phyloP scores from a whole-genome alignment of 106 monocot species.

The Dioscorea zingiberensis region DNA sequence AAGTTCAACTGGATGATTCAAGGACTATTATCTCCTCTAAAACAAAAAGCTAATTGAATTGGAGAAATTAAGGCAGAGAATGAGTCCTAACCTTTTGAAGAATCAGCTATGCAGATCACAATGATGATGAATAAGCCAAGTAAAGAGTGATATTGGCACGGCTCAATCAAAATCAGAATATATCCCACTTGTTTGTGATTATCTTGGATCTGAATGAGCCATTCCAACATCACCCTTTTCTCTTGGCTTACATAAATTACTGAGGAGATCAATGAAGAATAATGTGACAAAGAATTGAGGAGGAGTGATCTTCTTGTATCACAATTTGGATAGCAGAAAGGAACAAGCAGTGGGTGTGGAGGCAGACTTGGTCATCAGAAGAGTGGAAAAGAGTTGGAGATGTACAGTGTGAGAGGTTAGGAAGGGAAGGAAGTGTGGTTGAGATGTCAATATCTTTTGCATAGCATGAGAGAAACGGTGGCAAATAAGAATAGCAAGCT shows the following conservation, averaged over 20 bases:
- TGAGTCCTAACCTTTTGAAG: too few species aligned
- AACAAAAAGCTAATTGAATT: too few species aligned
- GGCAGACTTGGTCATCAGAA: background rate
- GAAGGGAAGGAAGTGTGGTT: slow-evolving; percentile 8
- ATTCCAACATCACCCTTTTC: slow-evolving; percentile 35
- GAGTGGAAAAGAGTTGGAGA: background rate
- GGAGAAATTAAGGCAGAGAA: too few species aligned
- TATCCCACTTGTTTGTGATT: background rate
- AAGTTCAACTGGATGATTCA: too few species aligned
- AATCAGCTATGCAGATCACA: too few species aligned
- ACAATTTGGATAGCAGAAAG: background rate
- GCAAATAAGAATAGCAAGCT: background rate
- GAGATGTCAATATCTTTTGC: slow-evolving; percentile 20
- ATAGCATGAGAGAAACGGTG: too few species aligned
- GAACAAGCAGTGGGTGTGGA: background rate
- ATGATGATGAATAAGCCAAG: background rate
- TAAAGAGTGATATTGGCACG: slow-evolving; percentile 51
- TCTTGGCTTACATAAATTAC: background rate
- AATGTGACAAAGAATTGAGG: background rate
- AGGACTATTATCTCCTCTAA: too few species aligned
- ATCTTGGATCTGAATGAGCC: slow-evolving; percentile 27
- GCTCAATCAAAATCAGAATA: slow-evolving; percentile 33
- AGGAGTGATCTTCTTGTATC: too few species aligned
- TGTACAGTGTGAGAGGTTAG: background rate
- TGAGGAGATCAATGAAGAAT: too few species aligned